Evolutionary conservation across 352 stramenopile genomes (phyloP).

Genomic region (Phytophthora ohioensis): DNA sequence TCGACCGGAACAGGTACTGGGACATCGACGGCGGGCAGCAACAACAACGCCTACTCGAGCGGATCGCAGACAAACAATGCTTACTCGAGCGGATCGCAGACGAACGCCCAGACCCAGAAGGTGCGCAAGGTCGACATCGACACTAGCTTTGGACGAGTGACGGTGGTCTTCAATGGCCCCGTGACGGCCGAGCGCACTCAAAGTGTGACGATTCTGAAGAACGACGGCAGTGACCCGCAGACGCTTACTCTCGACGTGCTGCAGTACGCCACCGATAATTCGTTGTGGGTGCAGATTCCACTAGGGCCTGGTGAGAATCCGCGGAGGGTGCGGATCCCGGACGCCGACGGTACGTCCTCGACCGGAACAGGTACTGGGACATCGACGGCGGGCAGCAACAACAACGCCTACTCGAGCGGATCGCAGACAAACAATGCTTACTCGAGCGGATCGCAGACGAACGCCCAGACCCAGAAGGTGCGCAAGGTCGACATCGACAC

Average conservation of each 20-base stretch:
- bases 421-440: not conserved
- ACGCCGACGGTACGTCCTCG: too few species aligned
- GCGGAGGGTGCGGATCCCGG: too few species aligned
- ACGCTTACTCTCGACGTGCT: not conserved
- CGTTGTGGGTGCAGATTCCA: conserved; percentile 6
- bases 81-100: too few species aligned
- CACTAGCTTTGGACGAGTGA: not conserved
- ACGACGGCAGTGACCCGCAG: not conserved
- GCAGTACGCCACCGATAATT: too few species aligned
- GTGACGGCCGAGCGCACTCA: not conserved
- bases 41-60: too few species aligned
- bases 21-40: too few species aligned
- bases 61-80: too few species aligned
- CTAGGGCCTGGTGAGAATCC: conserved; percentile 6
- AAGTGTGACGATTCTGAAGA: not conserved
- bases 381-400: not conserved
- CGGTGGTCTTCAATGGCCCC: not conserved
- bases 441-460: not conserved
- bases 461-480: not conserved
- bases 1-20: too few species aligned
- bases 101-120: too few species aligned
- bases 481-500: conserved; percentile 2
- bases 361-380: not conserved
- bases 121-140: not conserved
- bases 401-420: not conserved